Base-by-base conservation (phyloP, 1,284 basidiomycete species). In the Sphagnurus paluster region DNA sequence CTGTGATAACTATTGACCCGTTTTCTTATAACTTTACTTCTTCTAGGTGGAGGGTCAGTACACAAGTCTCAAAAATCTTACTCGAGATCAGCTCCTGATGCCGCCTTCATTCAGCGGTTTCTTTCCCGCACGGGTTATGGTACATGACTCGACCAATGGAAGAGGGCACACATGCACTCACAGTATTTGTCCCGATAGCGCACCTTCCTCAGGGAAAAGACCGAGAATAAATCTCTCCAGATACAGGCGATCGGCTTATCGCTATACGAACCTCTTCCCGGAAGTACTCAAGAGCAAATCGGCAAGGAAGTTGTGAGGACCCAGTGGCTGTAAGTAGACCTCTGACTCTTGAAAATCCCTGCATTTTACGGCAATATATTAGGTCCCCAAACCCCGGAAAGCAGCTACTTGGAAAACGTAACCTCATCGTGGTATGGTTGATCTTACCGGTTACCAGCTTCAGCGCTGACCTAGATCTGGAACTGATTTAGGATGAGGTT, bases 241-340 rank as follows among this genome's bases (percentile, higher is more conserved):
- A 96, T 97, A 56, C 84, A 86, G 67, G 94, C 94, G 2, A 95
- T 98, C 55, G 93, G 94, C 2, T 77, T 98, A 25, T 94, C 91
- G 2, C 75, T 98, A 4, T 98, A 98, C 59, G 94, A 98, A 64
- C 80, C 86, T 20, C 71, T 95, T 10, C 84, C 87, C 6, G 89
- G 84, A 17, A 78, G 79, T 16, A 84, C 82, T 7, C 84, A 73
- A 33, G 87, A 95, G 61, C 81, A 87, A 61, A 78, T 93, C 48
- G 92, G 92, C 24, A 81, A 75, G 48, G 85, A 95, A 65, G 90
- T 97, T 49, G 75, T 94, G 56, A 79, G 93, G 45, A 96, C 92
- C 7, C 94, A 97, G 66, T 97, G 93, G 94, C 77, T 81, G 90
- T 94, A 63, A 68, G 90, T 70, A 30, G n/a, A n/a, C n/a, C n/a